Conservation (phyloP, 2,329 filamentous ascomycete species). For the Huntiella decipiens region DNA sequence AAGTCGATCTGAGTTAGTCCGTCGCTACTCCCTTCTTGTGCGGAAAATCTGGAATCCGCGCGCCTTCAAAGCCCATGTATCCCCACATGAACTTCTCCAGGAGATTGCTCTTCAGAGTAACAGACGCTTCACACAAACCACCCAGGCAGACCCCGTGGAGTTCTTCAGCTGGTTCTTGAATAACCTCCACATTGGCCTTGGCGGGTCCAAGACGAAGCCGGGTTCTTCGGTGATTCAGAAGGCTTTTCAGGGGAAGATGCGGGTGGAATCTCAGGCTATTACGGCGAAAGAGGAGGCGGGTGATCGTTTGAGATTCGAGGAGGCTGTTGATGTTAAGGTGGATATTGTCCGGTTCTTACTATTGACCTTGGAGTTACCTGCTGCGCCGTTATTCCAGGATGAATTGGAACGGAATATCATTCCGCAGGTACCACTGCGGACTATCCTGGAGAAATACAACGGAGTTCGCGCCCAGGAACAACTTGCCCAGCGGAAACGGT, state of each 20-base stretch:
- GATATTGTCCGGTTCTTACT: conserved; percentile 70
- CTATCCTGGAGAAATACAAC: conserved; percentile 82
- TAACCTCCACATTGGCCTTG: conserved; percentile 77
- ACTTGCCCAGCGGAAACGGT: conserved; percentile 70
- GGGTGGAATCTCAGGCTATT: conserved; percentile 84
- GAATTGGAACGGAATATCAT: conserved; percentile 92
- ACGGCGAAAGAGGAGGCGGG: conserved; percentile 75
- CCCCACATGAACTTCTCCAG: conserved; percentile 89
- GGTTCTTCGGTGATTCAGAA: conserved; percentile 73
- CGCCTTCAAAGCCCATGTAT: conserved; percentile 92
- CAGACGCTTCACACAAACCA: conserved; percentile 78
- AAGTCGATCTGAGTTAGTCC: conserved; percentile 56
- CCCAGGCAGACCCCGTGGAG: conserved; percentile 87
- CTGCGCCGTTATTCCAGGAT: conserved; percentile 89
- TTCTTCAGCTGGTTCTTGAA: conserved; percentile 97
- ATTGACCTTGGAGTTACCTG: conserved; percentile 78
- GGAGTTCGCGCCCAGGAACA: conserved; percentile 75
- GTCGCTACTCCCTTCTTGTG: conserved; percentile 73
- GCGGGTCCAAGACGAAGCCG: conserved; percentile 73
- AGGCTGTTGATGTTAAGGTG: conserved; percentile 62
- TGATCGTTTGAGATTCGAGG: conserved; percentile 81
- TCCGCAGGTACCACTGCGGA: conserved; percentile 68
- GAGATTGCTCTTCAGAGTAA: conserved; percentile 79
- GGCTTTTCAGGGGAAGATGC: conserved; percentile 82
- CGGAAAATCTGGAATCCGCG: conserved; percentile 97